These are phyloP conservation scores for Candida pseudoviswanathii DNA, from an alignment of 1,139 yeast genomes.

Conservation along the genomic window DNA sequence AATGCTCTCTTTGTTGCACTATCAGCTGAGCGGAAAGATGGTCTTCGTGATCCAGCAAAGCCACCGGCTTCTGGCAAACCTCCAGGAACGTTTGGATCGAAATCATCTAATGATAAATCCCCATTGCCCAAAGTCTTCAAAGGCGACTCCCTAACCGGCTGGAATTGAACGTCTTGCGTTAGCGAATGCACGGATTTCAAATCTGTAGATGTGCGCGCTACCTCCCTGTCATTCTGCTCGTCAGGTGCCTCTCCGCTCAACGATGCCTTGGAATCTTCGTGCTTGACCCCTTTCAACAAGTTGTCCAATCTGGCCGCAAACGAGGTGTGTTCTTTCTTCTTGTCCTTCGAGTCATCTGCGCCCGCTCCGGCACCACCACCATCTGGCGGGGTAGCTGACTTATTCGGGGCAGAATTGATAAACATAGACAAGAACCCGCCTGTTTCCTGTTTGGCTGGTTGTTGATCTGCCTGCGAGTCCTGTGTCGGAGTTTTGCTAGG, in stretches of 20 bases:
- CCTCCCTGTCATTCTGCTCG: slow-evolving; percentile 3
- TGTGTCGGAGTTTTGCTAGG: background rate
- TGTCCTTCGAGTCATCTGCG: slow-evolving; percentile 10
- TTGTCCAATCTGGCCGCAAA: slow-evolving; percentile 22
- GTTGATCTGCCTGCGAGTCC: background rate
- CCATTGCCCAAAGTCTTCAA: slow-evolving; percentile 74
- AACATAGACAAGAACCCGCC: slow-evolving; percentile 31
- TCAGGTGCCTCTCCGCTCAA: slow-evolving; percentile 7
- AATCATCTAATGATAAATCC: slow-evolving; percentile 60
- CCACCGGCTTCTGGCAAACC: background rate
- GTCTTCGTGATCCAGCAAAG: slow-evolving; percentile 6
- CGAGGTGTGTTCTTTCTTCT: slow-evolving; percentile 18
- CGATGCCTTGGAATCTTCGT: slow-evolving; percentile 14
- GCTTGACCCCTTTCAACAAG: slow-evolving; percentile 20
- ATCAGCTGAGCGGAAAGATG: slow-evolving; percentile 17
- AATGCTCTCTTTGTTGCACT: slow-evolving; percentile 19
- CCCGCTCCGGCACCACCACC: background rate
- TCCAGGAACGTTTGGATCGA: slow-evolving; percentile 38
- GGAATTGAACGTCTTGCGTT: slow-evolving; percentile 45
- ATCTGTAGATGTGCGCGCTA: slow-evolving; percentile 4
- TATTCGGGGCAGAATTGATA: slow-evolving; percentile 32
- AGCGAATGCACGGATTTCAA: slow-evolving; percentile 9
- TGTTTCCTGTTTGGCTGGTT: slow-evolving; percentile 14
- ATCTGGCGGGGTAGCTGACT: slow-evolving; percentile 7
- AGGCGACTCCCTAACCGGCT: slow-evolving; percentile 58